Conservation (phyloP, 805 yeast species). For the Yamadazyma phyllophila region DNA sequence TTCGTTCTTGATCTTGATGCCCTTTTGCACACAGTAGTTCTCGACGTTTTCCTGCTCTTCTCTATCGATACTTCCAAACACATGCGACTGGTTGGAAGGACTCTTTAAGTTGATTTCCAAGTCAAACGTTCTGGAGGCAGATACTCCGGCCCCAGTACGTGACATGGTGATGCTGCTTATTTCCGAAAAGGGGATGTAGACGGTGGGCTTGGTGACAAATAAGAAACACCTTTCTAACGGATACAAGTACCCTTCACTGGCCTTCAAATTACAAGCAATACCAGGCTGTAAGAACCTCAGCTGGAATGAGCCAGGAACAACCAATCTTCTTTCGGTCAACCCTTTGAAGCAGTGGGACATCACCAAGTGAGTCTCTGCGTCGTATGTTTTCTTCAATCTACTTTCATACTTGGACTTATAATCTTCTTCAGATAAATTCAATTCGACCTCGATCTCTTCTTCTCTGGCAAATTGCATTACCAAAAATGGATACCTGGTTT, state of each 20-base stretch:
- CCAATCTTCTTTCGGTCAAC: constrained; percentile 79
- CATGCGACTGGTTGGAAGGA: constrained; percentile 64
- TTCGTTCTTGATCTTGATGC: constrained; percentile 80
- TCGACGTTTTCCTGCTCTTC: constrained; percentile 86
- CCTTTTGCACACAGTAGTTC: constrained; percentile 71
- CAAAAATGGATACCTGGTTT: constrained; percentile 90
- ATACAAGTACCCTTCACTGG: constrained; percentile 90
- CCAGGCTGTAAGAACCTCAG: constrained; percentile 81
- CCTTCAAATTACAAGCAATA: constrained; percentile 87
- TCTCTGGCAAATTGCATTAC: constrained; percentile 86
- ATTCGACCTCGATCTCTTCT: constrained; percentile 87
- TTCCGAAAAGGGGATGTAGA: constrained; percentile 85
- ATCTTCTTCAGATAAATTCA: constrained; percentile 81
- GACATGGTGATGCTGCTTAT: constrained; percentile 76
- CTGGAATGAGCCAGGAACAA: constrained; percentile 78
- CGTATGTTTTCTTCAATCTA: constrained; percentile 71
- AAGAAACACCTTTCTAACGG: constrained; percentile 90
- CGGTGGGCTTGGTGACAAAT: constrained; percentile 91
- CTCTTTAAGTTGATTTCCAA: constrained; percentile 71
- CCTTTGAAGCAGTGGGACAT: constrained; percentile 88
- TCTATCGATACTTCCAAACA: constrained; percentile 83
- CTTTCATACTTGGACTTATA: constrained; percentile 73
- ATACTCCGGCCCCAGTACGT: constrained; percentile 75
- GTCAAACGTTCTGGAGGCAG: constrained; percentile 89
- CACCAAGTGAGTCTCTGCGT: constrained; percentile 81